Evolutionary conservation across 2,329 filamentous ascomycete genomes (phyloP).

Genomic region (Exserohilum rostratum): DNA sequence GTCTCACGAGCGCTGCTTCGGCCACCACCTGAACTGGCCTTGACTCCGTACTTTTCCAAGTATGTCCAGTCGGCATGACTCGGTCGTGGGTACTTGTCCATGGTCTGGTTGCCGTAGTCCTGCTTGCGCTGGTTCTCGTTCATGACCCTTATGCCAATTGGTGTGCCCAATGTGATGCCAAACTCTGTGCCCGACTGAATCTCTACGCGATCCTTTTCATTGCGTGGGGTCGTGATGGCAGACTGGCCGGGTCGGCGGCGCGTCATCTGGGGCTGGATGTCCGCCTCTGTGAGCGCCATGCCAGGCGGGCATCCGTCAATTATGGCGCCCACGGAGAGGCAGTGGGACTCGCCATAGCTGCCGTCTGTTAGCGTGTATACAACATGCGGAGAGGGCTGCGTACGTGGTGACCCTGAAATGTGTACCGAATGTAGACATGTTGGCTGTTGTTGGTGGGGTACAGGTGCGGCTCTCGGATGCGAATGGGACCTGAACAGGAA

Average conservation of each 20-base stretch:
- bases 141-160: constrained; percentile 83
- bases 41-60: constrained; percentile 94
- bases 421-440: constrained; percentile 78
- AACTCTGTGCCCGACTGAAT: constrained; percentile 94
- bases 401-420: constrained; percentile 84
- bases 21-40: constrained; percentile 88
- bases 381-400: constrained; percentile 39
- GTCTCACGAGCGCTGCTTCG: constrained; percentile 93
- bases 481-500: background rate
- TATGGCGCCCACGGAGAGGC: constrained; percentile 91
- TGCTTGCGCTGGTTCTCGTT: constrained; percentile 93
- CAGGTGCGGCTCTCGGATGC: constrained; percentile 9
- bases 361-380: constrained; percentile 18
- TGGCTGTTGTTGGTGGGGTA: constrained; percentile 11
- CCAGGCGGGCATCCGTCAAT: constrained; percentile 91
- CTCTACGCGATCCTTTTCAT: constrained; percentile 89
- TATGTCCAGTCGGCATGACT: constrained; percentile 98
- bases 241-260: constrained; percentile 88
- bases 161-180: constrained; percentile 87
- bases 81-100: constrained; percentile 89
- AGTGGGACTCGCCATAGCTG: constrained; percentile 86
- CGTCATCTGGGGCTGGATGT: constrained; percentile 95
- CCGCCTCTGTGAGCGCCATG: constrained; percentile 80
- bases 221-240: constrained; percentile 85
- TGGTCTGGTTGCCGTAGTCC: constrained; percentile 88